Evolutionary conservation across 768 basidiomycete genomes (phyloP).

Genomic region (Lentinus tigrinus): DNA sequence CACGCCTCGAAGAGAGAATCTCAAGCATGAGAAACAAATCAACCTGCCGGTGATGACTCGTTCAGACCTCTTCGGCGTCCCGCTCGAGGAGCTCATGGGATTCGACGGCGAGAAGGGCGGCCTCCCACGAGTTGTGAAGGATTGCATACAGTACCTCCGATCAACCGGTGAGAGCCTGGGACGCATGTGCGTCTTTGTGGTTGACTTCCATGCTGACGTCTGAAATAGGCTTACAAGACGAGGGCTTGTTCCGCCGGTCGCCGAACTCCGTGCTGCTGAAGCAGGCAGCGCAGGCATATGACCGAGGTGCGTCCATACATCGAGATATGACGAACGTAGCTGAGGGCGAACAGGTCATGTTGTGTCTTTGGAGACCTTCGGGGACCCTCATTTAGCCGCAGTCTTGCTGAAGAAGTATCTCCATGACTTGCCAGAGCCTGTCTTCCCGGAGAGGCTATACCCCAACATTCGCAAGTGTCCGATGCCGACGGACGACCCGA

Average conservation of each 20-base stretch:
- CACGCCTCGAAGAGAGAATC: constrained; percentile 61
- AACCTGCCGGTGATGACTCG: constrained; percentile 58
- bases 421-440: constrained; percentile 73
- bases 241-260: constrained; percentile 83
- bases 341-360: constrained; percentile 55
- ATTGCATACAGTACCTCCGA: constrained; percentile 70
- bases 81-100: constrained; percentile 83
- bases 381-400: constrained; percentile 78
- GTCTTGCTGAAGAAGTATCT: constrained; percentile 86
- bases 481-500: constrained; percentile 44
- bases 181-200: neutral
- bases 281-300: constrained; percentile 81
- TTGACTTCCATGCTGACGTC: neutral
- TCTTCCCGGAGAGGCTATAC: constrained; percentile 75
- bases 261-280: constrained; percentile 67
- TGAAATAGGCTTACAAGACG: constrained; percentile 56
- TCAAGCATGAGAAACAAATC: constrained; percentile 71
- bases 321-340: neutral
- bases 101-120: constrained; percentile 79
- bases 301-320: constrained; percentile 52
- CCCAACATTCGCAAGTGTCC: constrained; percentile 69
- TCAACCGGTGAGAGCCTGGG: constrained; percentile 42
- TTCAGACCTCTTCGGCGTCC: constrained; percentile 75
- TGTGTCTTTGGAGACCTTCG: constrained; percentile 73
- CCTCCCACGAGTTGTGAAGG: constrained; percentile 77